Conservation (phyloP, 2,329 filamentous ascomycete species). For the Alternaria incomplexa region DNA sequence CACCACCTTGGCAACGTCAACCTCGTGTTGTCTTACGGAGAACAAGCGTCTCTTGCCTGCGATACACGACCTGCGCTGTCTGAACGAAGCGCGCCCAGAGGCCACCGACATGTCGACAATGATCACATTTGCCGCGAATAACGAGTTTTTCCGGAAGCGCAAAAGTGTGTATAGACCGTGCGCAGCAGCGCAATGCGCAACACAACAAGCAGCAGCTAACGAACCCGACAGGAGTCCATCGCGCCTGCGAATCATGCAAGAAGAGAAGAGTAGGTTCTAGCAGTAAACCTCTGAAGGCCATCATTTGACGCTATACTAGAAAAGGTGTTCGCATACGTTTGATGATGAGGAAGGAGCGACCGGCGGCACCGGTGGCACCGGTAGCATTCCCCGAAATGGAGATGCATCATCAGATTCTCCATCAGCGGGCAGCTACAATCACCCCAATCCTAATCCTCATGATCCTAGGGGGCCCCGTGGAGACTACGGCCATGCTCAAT, state of each 20-base stretch:
- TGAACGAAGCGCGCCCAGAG: slow-evolving; percentile 8
- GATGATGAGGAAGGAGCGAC: slow-evolving; percentile 39
- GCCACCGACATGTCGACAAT: slow-evolving; percentile 47
- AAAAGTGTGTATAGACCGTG: slow-evolving; percentile 42
- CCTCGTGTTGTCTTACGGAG: slow-evolving; percentile 28
- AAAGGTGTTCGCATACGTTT: slow-evolving; percentile 52
- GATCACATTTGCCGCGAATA: slow-evolving; percentile 54
- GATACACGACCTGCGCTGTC: slow-evolving; percentile 6
- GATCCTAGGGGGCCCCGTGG: slow-evolving; percentile 34
- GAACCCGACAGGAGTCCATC: slow-evolving; percentile 50
- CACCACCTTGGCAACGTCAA: slow-evolving; percentile 17
- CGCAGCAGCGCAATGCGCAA: slow-evolving; percentile 22
- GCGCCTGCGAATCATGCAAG: slow-evolving; percentile 54
- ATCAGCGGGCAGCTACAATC: too few species aligned
- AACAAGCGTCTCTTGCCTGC: slow-evolving; percentile 18
- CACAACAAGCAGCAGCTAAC: slow-evolving; percentile 32
- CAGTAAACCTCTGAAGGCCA: slow-evolving; percentile 13
- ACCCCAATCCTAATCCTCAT: too few species aligned
- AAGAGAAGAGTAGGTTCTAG: slow-evolving; percentile 47
- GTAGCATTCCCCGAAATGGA: too few species aligned
- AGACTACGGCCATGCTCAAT: slow-evolving; percentile 34
- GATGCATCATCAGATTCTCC: too few species aligned
- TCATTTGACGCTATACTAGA: slow-evolving; percentile 39
- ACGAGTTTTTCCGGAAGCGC: slow-evolving; percentile 53
- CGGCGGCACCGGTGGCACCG: too few species aligned